These are phyloP conservation scores for Diphasiastrum complanatum DNA, from an alignment of 83 land plant genomes.

Conservation along the genomic window DNA sequence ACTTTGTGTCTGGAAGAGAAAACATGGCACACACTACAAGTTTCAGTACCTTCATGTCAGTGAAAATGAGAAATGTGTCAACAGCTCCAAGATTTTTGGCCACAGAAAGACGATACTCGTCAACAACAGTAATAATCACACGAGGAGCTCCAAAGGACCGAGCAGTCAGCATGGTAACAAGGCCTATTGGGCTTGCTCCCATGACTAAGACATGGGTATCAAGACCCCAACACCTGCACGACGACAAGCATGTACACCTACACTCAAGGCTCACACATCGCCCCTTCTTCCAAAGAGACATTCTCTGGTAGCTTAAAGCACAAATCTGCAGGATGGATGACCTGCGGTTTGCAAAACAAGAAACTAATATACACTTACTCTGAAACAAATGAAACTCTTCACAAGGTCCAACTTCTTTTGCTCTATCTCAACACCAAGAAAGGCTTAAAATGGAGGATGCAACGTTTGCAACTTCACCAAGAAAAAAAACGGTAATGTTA, in stretches of 20 bases:
- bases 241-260: slow-evolving; percentile 87
- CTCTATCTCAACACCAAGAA: no score
- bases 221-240: slow-evolving; percentile 65
- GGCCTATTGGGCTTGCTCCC: slow-evolving; percentile 95
- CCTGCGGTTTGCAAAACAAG: slow-evolving; percentile 28
- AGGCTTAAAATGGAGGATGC: no score
- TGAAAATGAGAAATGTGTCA: slow-evolving; percentile 49
- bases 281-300: slow-evolving; percentile 90
- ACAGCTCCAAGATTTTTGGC: slow-evolving; percentile 84
- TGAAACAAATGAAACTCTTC: no score
- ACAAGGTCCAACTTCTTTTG: no score
- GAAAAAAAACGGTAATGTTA: no score
- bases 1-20: no score
- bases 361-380: not conserved
- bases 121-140: slow-evolving; percentile 68
- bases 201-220: slow-evolving; percentile 60
- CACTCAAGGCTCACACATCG: slow-evolving; percentile 98
- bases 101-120: slow-evolving; percentile 57
- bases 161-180: slow-evolving; percentile 80
- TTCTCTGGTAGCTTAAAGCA: slow-evolving; percentile 94
- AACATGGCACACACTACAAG: not conserved
- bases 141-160: slow-evolving; percentile 79
- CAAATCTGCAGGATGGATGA: slow-evolving; percentile 82
- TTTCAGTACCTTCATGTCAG: slow-evolving; percentile 35
- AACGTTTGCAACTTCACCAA: no score